These are phyloP conservation scores for Fusarium dimerum DNA, from an alignment of 2,329 filamentous ascomycete genomes.

Conservation along the genomic window DNA sequence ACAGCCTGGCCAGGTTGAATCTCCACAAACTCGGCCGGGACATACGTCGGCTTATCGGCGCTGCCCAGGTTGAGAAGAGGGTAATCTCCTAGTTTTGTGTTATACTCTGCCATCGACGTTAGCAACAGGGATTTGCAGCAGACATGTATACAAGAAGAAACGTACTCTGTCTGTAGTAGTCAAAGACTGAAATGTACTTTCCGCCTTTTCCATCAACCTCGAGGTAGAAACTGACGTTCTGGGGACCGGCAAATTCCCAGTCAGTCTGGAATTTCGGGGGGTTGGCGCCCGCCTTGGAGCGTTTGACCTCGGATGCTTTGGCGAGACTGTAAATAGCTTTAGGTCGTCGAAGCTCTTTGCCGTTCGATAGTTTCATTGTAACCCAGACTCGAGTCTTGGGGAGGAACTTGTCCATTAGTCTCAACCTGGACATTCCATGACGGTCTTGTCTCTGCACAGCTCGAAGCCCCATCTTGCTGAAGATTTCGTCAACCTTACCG, in stretches of 20 bases:
- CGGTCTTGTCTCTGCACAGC: conserved; percentile 11
- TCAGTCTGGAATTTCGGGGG: conserved; percentile 23
- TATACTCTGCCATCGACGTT: conserved; percentile 35
- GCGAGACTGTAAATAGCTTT: conserved; percentile 34
- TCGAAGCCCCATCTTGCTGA: conserved; percentile 26
- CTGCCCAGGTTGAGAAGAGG: conserved; percentile 70
- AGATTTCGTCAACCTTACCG: conserved; percentile 38
- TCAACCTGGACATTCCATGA: conserved; percentile 19
- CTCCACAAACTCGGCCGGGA: conserved; percentile 66
- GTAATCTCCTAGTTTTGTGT: conserved; percentile 36
- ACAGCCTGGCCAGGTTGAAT: conserved; percentile 66
- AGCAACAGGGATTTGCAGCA: conserved; percentile 1
- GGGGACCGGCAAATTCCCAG: conserved; percentile 35
- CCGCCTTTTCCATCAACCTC: conserved; percentile 24
- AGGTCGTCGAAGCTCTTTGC: conserved; percentile 31
- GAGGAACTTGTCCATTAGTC: conserved; percentile 38
- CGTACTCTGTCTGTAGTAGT: conserved; percentile 47
- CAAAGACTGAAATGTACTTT: conserved; percentile 39
- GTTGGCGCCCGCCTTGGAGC: conserved; percentile 14
- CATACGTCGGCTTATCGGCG: conserved; percentile 56
- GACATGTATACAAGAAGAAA: background rate
- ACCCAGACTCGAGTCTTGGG: conserved; percentile 40
- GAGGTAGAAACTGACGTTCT: conserved; percentile 35
- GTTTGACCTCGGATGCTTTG: conserved; percentile 20
- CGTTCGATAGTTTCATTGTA: conserved; percentile 33